Evolutionary conservation across 345 rosid species (phyloP), one percentile per base, ranked within the genome.

Genomic region (Citrus medica): DNA sequence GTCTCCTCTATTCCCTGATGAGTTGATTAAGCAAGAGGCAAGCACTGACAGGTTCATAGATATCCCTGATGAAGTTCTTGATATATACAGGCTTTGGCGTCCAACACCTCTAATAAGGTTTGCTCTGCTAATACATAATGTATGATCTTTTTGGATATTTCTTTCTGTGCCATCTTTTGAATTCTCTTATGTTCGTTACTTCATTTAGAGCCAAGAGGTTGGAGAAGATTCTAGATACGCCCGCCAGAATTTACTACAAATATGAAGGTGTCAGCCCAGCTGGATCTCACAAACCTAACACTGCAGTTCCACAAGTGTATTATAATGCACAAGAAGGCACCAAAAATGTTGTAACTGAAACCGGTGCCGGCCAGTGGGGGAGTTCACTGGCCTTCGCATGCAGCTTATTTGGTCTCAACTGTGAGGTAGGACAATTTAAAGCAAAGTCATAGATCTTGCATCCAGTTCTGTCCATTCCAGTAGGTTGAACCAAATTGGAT

Each of bases 351-450:
- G 96, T 91, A 25, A 95, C 99, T 0, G 98, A 95, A 86, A 95
- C 98, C 0, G 99, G 99, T 7, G 99, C 99, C 72, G 99, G 99
- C 63, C 99, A 95, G 78, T 95, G 99, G 99, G 99, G 99, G 69
- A 79, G 98, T 74, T 87, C 98, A 22, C 82, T 95, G 76, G 96
- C 98, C 80, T 95, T 95, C 77, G 94, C 98, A 17, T 88, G 98
- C 86, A 90, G 98, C 84, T 88, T 95, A 13, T 93, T 92, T 56
- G 93, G 90, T 42, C 88, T 95, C 9, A 83, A 73, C 69, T 95
- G 98, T 21, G 94, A 92, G 87, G 99, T 95, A 83, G 79, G 86
- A 28, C 69, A 77, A 35, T 53, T 48, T 64, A 61, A 7, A 74
- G 51, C 42, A 7, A 7, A 24, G 24, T 53, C 24, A 22, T 33